These are phyloP conservation scores for Lyophyllum semitale DNA, from an alignment of 768 basidiomycete genomes.

Conservation along the genomic window DNA sequence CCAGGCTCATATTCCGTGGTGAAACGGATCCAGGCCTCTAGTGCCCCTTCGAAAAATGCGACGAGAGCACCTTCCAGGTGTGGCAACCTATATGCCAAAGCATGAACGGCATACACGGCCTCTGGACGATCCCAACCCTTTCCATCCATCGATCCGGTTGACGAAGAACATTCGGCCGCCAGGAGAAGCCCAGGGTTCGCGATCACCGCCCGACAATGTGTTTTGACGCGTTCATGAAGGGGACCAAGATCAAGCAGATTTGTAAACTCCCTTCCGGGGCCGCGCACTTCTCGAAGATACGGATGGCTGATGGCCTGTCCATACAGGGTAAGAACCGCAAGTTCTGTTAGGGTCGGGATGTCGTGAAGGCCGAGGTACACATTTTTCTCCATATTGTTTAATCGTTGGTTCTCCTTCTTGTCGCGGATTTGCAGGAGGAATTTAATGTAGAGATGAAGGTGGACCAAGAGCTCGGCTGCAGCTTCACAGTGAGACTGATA, in stretches of 20 bases:
- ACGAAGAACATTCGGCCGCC: no score
- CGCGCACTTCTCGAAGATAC: conserved; percentile 15
- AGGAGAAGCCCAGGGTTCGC: no score
- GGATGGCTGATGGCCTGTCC: conserved; percentile 19
- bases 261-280: neutral
- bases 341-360: conserved; percentile 18
- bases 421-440: conserved; percentile 23
- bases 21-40: no score
- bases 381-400: conserved; percentile 30
- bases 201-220: no score
- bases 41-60: no score
- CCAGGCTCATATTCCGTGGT: no score
- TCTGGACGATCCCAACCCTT: no score
- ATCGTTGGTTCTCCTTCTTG: conserved; percentile 24
- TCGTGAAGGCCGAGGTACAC: conserved; percentile 23
- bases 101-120: no score
- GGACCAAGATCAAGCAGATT: conserved; percentile 3
- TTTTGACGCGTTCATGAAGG: no score
- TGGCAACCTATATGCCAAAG: no score
- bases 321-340: conserved; percentile 20
- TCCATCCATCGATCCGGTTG: no score
- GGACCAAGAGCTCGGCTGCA: conserved; percentile 20
- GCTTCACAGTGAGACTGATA: conserved; percentile 25
- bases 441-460: conserved; percentile 21
- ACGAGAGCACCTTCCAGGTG: no score